These are phyloP conservation scores for Tephrocybe sp. DNA, from an alignment of 768 basidiomycete species.

Conservation along the genomic window DNA sequence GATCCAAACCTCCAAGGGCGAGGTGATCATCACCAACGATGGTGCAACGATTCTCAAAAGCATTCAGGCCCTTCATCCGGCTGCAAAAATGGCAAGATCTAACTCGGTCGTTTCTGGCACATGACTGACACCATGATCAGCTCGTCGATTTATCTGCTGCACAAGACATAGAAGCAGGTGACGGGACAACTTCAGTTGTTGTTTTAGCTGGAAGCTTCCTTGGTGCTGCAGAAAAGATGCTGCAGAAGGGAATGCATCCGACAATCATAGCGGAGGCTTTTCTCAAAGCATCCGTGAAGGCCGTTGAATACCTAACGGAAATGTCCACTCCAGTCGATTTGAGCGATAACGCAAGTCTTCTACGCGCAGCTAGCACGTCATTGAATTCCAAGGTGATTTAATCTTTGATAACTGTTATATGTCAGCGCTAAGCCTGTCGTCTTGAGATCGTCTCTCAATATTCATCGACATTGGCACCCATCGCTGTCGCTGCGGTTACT, in stretches of 20 bases:
- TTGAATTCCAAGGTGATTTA: constrained; percentile 87
- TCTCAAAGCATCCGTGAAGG: constrained; percentile 86
- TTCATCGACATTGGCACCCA: constrained; percentile 96
- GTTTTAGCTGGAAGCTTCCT: constrained; percentile 93
- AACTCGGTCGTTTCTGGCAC: neutral
- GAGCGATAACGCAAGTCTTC: constrained; percentile 77
- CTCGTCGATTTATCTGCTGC: constrained; percentile 97
- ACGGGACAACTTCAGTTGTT: constrained; percentile 97
- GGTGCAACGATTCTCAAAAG: constrained; percentile 97
- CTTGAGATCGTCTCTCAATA: constrained; percentile 98
- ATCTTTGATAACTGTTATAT: too few relatives aligned
- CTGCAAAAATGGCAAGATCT: constrained; percentile 88
- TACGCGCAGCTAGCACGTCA: constrained; percentile 93
- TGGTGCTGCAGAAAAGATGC: constrained; percentile 94
- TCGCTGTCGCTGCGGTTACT: constrained; percentile 95
- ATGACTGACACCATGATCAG: constrained; percentile 39
- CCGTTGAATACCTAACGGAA: constrained; percentile 91
- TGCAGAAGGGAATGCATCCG: constrained; percentile 96
- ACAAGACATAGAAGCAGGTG: constrained; percentile 98
- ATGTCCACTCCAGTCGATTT: constrained; percentile 92
- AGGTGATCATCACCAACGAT: constrained; percentile 98
- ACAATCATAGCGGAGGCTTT: constrained; percentile 97
- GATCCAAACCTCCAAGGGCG: constrained; percentile 96
- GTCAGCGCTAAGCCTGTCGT: constrained; percentile 2
- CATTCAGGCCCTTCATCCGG: constrained; percentile 95